Conservation (phyloP, 371 early-diverging fungal species). For the Dinochytrium kinnereticum region DNA sequence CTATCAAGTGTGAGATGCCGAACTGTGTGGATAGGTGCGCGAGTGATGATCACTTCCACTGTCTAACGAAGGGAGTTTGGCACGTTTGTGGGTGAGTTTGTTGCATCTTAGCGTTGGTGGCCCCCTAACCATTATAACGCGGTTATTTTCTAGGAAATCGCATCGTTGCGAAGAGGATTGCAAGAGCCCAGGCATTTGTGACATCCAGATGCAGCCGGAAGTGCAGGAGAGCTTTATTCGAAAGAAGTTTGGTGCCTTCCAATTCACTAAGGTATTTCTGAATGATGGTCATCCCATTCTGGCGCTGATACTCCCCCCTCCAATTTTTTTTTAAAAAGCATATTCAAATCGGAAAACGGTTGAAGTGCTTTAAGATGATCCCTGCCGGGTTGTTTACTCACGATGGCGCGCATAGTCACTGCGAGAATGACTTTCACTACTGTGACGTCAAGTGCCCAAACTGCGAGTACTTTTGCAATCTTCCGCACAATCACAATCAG, state of each 20-base stretch:
- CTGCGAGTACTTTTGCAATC: slow-evolving; percentile 28
- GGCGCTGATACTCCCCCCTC: too few species aligned
- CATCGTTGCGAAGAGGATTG: slow-evolving; percentile 18
- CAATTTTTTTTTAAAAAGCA: too few species aligned
- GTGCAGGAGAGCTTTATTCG: slow-evolving; percentile 19
- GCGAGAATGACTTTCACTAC: slow-evolving; percentile 32
- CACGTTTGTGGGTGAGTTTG: slow-evolving; percentile 39
- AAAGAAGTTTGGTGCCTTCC: slow-evolving; percentile 25
- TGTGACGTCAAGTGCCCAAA: slow-evolving; percentile 38
- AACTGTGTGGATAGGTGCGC: not conserved
- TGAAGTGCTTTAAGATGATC: slow-evolving; percentile 32
- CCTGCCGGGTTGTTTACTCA: slow-evolving; percentile 33
- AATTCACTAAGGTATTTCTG: slow-evolving; percentile 41
- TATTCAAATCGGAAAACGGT: slow-evolving; percentile 18
- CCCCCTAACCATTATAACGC: too few species aligned
- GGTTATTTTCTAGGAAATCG: too few species aligned
- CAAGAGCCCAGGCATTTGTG: slow-evolving; percentile 15
- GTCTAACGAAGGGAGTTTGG: not conserved
- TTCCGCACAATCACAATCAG: slow-evolving; percentile 31
- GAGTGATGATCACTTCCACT: slow-evolving; percentile 38
- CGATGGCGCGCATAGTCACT: slow-evolving; percentile 35
- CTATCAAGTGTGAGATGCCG: slow-evolving; percentile 17
- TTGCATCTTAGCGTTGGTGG: too few species aligned
- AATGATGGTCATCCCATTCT: too few species aligned
- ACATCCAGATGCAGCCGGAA: slow-evolving; percentile 24